Conservation (phyloP, 2,329 filamentous ascomycete genomes). For the Hypoxylon sp. region DNA sequence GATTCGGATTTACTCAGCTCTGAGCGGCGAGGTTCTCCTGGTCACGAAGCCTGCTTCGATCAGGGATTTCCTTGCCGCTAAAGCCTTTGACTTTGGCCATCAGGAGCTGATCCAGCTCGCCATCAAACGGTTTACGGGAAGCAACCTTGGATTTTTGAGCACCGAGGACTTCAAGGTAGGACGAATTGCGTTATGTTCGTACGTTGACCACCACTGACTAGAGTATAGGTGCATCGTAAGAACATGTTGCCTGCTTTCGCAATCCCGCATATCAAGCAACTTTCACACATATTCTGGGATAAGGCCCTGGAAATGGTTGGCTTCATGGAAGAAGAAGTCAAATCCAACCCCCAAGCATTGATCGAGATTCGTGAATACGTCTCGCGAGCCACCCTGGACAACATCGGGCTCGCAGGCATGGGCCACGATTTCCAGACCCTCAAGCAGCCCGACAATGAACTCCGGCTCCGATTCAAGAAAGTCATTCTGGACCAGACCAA, state of each 20-base stretch:
- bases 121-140: constrained; percentile 1
- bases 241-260: constrained; percentile 38
- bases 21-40: constrained; percentile 1
- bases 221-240: neutral
- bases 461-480: neutral
- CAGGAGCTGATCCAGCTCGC: constrained; percentile 1
- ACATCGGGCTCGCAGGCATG: constrained; percentile 1
- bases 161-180: constrained; percentile 6
- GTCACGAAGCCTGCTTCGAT: neutral
- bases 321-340: constrained; percentile 9
- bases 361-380: constrained; percentile 31
- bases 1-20: neutral
- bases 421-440: neutral
- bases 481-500: constrained; percentile 1
- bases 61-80: neutral
- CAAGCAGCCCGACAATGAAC: constrained; percentile 3
- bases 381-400: constrained; percentile 27
- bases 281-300: constrained; percentile 42
- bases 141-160: constrained; percentile 1
- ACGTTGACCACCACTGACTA: neutral
- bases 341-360: constrained; percentile 21
- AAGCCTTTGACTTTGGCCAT: constrained; percentile 6
- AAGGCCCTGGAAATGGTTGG: constrained; percentile 34
- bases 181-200: neutral
- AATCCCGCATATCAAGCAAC: constrained; percentile 37